A percentile compares a stretch with the other conserved stretches of the same genome.
phyloP scores from a whole-genome alignment of 495 filamentous ascomycete genomes.

The Hyaloscypha variabilis region DNA sequence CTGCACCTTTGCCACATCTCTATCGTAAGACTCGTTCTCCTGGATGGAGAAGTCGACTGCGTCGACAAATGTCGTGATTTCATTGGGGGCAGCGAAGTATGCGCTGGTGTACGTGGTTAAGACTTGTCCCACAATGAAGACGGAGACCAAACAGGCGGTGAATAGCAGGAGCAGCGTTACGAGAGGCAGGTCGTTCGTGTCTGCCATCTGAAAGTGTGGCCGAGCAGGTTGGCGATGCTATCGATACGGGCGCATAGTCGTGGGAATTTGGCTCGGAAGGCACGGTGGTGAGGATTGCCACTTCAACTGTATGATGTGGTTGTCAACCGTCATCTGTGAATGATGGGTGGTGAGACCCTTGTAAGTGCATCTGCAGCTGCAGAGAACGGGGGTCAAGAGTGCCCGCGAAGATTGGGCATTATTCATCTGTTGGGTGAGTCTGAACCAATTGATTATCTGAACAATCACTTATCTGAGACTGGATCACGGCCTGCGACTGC shows the following conservation, averaged over 20 bases:
- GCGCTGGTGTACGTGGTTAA: constrained; percentile 44
- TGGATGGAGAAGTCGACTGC: constrained; percentile 49
- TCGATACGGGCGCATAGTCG: constrained; percentile 19
- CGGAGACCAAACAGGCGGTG: constrained; percentile 50
- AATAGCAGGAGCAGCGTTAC: constrained; percentile 45
- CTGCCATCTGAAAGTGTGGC: constrained; percentile 26
- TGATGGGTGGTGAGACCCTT: background rate
- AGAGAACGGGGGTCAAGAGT: background rate
- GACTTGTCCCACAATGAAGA: constrained; percentile 45
- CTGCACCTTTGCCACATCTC: constrained; percentile 50
- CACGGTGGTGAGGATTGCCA: background rate
- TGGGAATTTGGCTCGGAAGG: background rate
- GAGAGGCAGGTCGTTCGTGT: constrained; percentile 39
- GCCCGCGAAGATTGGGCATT: background rate
- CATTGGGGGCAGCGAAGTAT: constrained; percentile 49
- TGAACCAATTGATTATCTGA: background rate
- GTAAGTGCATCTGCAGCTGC: background rate
- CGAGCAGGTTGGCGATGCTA: constrained; percentile 10
- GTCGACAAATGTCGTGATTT: constrained; percentile 52
- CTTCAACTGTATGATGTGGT: background rate
- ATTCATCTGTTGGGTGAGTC: background rate
- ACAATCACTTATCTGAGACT: background rate
- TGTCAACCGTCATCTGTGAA: background rate
- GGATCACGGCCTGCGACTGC: background rate
- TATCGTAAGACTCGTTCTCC: constrained; percentile 57